A percentile compares a stretch with the other conserved stretches of the same genome.
These are phyloP conservation scores for Beauveria medogensis DNA, from an alignment of 2,329 filamentous ascomycete genomes.

Conservation along the genomic window DNA sequence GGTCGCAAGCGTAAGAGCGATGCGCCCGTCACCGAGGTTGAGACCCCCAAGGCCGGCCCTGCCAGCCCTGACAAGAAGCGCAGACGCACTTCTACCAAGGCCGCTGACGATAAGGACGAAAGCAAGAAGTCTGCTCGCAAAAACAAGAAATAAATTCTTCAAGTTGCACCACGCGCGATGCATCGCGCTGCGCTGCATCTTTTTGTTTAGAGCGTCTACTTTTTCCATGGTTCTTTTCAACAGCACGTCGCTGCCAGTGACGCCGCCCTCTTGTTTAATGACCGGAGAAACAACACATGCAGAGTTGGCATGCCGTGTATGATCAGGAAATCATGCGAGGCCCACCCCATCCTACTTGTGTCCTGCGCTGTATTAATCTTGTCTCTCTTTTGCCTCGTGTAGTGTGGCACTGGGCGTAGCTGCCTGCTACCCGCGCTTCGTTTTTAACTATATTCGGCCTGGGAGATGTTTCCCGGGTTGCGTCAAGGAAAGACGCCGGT, in stretches of 20 bases:
- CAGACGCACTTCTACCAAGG: conserved; percentile 49
- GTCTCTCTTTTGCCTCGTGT: not conserved
- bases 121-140: conserved; percentile 53
- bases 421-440: not conserved
- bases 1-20: conserved; percentile 51
- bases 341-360: not conserved
- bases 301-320: not conserved
- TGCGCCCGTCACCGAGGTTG: conserved; percentile 32
- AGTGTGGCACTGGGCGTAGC: not conserved
- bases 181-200: not conserved
- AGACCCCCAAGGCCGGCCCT: conserved; percentile 33
- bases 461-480: not conserved
- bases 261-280: not conserved
- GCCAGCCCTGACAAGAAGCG: conserved; percentile 57
- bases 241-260: not conserved
- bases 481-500: not conserved
- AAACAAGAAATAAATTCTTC: conserved; percentile 40
- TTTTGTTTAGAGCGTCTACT: not conserved
- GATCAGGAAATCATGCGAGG: not conserved
- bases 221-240: conserved; percentile 10
- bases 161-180: not conserved
- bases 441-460: not conserved
- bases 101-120: conserved; percentile 45
- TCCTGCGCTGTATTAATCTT: not conserved
- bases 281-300: not conserved